Evolutionary conservation across 441 rosid species (phyloP).

Genomic region (Populus hybrid): DNA sequence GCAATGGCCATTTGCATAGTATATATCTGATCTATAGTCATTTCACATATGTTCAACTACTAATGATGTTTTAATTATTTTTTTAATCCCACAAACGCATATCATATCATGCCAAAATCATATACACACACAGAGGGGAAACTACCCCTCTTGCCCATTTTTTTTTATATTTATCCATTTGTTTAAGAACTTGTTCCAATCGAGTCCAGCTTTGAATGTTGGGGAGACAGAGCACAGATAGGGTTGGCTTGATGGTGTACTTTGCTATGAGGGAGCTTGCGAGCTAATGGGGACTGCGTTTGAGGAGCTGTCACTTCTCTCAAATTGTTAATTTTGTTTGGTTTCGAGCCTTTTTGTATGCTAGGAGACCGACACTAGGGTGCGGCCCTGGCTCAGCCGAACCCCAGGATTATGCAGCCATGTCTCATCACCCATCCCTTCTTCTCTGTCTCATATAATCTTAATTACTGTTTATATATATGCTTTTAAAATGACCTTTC

Average conservation of each 20-base stretch:
- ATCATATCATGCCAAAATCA: too few relatives aligned
- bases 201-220: constrained; percentile 46
- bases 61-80: too few relatives aligned
- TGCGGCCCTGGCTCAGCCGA: constrained; percentile 46
- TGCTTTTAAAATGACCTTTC: constrained; percentile 38
- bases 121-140: too few relatives aligned
- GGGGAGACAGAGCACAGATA: constrained; percentile 38
- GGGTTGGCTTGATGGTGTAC: constrained; percentile 9
- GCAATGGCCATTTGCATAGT: too few relatives aligned
- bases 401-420: constrained; percentile 49
- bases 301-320: constrained; percentile 45
- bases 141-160: too few relatives aligned
- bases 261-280: neutral
- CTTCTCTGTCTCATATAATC: neutral
- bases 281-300: constrained; percentile 23
- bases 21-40: neutral
- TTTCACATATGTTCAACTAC: neutral
- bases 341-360: constrained; percentile 34
- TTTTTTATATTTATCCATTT: neutral
- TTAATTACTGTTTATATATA: neutral
- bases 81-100: too few relatives aligned
- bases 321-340: constrained; percentile 26
- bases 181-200: constrained; percentile 11
- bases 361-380: constrained; percentile 51
- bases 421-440: constrained; percentile 35